A percentile compares a stretch with the other conserved stretches of the same genome.
Evolutionary conservation across 805 yeast species (phyloP).

Genomic region (Saccharomycopsis vini): DNA sequence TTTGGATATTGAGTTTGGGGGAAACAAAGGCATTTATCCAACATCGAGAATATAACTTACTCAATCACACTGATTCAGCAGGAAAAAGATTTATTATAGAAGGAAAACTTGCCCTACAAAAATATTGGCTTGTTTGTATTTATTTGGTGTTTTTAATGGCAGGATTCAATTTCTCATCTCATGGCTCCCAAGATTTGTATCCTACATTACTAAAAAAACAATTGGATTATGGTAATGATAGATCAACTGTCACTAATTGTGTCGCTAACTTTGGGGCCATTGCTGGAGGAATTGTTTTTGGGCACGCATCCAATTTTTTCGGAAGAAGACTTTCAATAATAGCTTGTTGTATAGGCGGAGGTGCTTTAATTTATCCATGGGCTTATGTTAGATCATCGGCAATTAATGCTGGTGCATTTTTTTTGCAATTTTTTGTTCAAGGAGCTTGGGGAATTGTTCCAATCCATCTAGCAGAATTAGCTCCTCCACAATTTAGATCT

Average conservation of each 20-base stretch:
- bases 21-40: constrained; percentile 48
- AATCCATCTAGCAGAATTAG: constrained; percentile 53
- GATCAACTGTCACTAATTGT: constrained; percentile 49
- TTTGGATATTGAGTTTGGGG: constrained; percentile 50
- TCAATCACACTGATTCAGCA: constrained; percentile 20
- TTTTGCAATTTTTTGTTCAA: constrained; percentile 56
- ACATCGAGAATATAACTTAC: constrained; percentile 22
- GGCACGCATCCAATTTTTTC: constrained; percentile 44
- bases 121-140: constrained; percentile 52
- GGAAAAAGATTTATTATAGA: constrained; percentile 8
- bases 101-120: constrained; percentile 29
- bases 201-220: constrained; percentile 56
- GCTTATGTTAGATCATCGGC: constrained; percentile 34
- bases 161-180: constrained; percentile 64
- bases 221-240: constrained; percentile 35
- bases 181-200: constrained; percentile 67
- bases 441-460: constrained; percentile 74
- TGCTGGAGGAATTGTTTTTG: constrained; percentile 52
- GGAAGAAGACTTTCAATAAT: constrained; percentile 56
- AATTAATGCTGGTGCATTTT: constrained; percentile 49
- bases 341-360: constrained; percentile 42
- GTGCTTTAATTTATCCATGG: constrained; percentile 56
- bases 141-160: constrained; percentile 56
- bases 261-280: constrained; percentile 64
- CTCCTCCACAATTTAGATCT: constrained; percentile 56